Evolutionary conservation across 352 stramenopile species (phyloP).

Genomic region (Phytophthora lateralis): DNA sequence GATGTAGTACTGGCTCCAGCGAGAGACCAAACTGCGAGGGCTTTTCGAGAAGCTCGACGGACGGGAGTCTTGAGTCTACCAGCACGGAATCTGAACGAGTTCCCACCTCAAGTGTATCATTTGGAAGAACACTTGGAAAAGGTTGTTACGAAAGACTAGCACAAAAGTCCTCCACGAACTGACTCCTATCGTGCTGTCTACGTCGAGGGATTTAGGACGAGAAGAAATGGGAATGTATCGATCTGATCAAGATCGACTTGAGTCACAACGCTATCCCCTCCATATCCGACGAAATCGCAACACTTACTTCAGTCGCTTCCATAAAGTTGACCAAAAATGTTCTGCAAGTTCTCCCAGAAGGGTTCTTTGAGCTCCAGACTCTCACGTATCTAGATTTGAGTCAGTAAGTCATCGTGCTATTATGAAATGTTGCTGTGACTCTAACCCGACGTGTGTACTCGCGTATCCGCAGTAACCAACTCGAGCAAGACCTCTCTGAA

Average conservation of each 20-base stretch:
- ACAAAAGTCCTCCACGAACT: neutral
- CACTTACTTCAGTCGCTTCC: conserved; percentile 53
- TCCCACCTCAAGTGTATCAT: conserved; percentile 74
- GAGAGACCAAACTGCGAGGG: conserved; percentile 56
- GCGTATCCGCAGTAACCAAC: conserved; percentile 52
- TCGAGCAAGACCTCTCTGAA: conserved; percentile 60
- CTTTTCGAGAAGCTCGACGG: conserved; percentile 68
- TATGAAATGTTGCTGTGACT: neutral
- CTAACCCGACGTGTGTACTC: neutral
- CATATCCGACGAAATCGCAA: conserved; percentile 61
- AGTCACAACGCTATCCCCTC: conserved; percentile 76
- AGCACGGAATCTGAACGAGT: conserved; percentile 55
- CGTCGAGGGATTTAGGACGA: conserved; percentile 51
- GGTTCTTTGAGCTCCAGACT: conserved; percentile 65
- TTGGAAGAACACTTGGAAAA: conserved; percentile 84
- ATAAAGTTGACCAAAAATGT: conserved; percentile 80
- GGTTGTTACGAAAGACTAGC: conserved; percentile 7
- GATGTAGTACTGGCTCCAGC: conserved; percentile 64
- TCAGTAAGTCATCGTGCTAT: conserved; percentile 47
- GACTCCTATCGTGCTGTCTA: neutral
- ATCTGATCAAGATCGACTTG: conserved; percentile 80
- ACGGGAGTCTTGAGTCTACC: conserved; percentile 69
- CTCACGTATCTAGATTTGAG: conserved; percentile 77
- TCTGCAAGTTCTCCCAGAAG: conserved; percentile 57
- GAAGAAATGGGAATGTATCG: conserved; percentile 87